Conservation (phyloP, 2,329 filamentous ascomycete species). For the Phialophora chinensis region DNA sequence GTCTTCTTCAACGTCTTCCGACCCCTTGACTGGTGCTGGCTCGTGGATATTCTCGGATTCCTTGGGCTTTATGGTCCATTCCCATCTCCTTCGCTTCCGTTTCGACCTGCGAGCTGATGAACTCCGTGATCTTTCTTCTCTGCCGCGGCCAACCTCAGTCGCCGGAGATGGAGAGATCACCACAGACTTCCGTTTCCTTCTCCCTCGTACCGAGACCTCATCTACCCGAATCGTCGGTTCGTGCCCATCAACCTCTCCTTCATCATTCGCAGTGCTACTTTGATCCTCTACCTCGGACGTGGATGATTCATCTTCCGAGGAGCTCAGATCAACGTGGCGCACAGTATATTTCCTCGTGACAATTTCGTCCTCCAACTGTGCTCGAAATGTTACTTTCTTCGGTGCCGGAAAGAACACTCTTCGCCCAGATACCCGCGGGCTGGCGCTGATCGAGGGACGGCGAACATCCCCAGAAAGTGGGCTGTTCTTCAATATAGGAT, state of each 20-base stretch:
- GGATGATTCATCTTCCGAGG: conserved; percentile 34
- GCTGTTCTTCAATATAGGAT: conserved; percentile 56
- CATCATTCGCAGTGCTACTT: conserved; percentile 11
- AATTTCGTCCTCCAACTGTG: conserved; percentile 65
- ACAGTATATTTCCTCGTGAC: conserved; percentile 61
- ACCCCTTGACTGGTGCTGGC: not conserved
- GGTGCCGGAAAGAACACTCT: conserved; percentile 59
- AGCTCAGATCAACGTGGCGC: conserved; percentile 60
- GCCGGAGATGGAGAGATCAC: conserved; percentile 11
- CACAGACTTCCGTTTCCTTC: conserved; percentile 32
- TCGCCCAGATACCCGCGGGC: conserved; percentile 47
- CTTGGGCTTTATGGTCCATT: conserved; percentile 30
- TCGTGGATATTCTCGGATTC: not conserved
- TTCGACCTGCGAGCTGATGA: conserved; percentile 23
- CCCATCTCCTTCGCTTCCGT: conserved; percentile 36
- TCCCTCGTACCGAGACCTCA: conserved; percentile 22
- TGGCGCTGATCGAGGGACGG: conserved; percentile 47
- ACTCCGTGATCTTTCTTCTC: conserved; percentile 20
- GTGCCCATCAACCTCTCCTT: conserved; percentile 7
- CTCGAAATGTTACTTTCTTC: conserved; percentile 64
- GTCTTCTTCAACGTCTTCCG: not conserved
- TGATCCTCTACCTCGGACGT: conserved; percentile 28
- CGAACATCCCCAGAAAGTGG: conserved; percentile 46
- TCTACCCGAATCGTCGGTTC: conserved; percentile 19
- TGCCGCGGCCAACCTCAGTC: conserved; percentile 13